Evolutionary conservation across 148 eudicot genomes (phyloP).

Genomic region (Rhododendron kiyosumense): DNA sequence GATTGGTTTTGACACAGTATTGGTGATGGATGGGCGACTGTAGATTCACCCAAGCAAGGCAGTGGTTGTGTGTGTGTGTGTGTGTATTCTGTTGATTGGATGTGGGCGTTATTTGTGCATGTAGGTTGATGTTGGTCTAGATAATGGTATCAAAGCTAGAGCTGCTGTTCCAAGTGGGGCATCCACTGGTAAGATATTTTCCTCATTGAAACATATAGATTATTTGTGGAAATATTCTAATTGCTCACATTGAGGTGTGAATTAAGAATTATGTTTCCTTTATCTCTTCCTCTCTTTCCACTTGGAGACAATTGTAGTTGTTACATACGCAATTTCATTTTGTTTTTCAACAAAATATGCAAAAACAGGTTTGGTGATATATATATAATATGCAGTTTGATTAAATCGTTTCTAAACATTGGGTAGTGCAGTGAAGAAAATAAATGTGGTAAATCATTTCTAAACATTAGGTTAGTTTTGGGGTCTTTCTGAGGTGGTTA

Average conservation of each 20-base stretch:
- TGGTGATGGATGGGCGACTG: neutral
- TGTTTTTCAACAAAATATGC: neutral
- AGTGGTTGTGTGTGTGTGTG: neutral
- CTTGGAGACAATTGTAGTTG: neutral
- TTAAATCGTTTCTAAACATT: too few species aligned
- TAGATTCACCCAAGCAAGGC: neutral
- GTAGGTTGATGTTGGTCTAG: conserved; percentile 67
- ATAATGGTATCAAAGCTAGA: conserved; percentile 59
- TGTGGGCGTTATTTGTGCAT: conserved; percentile 1
- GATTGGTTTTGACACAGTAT: neutral
- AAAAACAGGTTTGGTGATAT: neutral
- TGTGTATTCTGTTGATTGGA: conserved; percentile 1
- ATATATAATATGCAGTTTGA: too few species aligned
- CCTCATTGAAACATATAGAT: neutral
- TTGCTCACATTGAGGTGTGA: neutral
- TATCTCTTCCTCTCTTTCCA: neutral
- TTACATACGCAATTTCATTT: neutral
- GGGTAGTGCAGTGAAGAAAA: too few species aligned
- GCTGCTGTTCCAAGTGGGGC: conserved; percentile 99
- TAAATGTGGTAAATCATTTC: neutral
- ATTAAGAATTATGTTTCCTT: neutral
- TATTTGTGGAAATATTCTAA: neutral
- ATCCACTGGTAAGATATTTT: conserved; percentile 70
- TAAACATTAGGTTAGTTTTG: neutral
- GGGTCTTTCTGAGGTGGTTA: neutral